Conservation (phyloP, 495 filamentous ascomycete species). For the Neurospora sp. region DNA sequence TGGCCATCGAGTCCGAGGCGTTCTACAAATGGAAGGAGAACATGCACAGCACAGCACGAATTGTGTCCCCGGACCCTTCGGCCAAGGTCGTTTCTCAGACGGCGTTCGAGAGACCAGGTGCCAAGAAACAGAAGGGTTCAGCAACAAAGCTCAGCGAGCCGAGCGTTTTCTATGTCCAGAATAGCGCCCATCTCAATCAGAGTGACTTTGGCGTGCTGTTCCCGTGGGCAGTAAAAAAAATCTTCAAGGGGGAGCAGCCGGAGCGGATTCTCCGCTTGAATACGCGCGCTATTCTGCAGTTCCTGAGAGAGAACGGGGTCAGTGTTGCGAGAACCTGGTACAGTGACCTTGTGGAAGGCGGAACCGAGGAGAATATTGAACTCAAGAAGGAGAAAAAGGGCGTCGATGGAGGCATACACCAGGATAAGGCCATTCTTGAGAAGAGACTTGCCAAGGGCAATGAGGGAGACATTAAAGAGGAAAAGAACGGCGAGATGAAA, state of each 20-base stretch:
- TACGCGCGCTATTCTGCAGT: constrained; percentile 49
- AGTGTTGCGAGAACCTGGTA: constrained; percentile 41
- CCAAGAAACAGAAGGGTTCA: neutral
- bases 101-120: neutral
- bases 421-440: constrained; percentile 31
- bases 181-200: constrained; percentile 61
- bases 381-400: constrained; percentile 1
- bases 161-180: constrained; percentile 51
- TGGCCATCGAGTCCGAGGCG: constrained; percentile 55
- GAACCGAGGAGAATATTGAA: constrained; percentile 10
- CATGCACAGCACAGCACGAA: constrained; percentile 45
- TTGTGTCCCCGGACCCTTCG: constrained; percentile 42
- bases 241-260: constrained; percentile 51
- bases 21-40: constrained; percentile 66
- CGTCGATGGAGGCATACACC: constrained; percentile 9
- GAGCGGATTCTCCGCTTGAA: constrained; percentile 55
- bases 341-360: constrained; percentile 37
- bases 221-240: constrained; percentile 49
- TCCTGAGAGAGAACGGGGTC: constrained; percentile 41
- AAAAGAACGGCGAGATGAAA: constrained; percentile 9
- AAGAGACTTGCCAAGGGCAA: neutral
- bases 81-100: constrained; percentile 13
- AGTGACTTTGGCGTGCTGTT: constrained; percentile 73
- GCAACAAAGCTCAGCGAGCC: constrained; percentile 25
- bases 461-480: neutral